Percentiles rank a stretch among this genome's conserved stretches.
Conservation (phyloP, 2,329 filamentous ascomycete genomes). For the Fusarium burgessii region DNA sequence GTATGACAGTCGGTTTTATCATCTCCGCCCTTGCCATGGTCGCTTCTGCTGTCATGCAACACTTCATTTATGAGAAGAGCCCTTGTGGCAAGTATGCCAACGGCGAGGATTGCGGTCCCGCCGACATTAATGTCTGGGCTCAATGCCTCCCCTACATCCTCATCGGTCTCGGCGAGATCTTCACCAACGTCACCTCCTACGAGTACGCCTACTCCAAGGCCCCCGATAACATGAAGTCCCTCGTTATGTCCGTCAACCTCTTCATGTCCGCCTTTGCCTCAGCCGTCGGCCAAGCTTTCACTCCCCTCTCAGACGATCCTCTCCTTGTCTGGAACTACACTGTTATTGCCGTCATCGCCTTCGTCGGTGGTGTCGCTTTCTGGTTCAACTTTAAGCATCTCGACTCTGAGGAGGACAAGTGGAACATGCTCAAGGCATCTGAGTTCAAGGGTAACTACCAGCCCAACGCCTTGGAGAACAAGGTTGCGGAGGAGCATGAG, state of each 20-base stretch:
- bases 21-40: constrained; percentile 72
- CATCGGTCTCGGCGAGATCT: constrained; percentile 65
- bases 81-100: constrained; percentile 69
- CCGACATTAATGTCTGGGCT: constrained; percentile 74
- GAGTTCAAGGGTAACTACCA: constrained; percentile 56
- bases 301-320: constrained; percentile 71
- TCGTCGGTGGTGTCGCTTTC: constrained; percentile 72
- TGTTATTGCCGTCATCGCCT: constrained; percentile 70
- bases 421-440: constrained; percentile 70
- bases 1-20: constrained; percentile 77
- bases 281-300: constrained; percentile 77
- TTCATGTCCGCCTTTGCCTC: constrained; percentile 78
- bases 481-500: constrained; percentile 38
- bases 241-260: constrained; percentile 77
- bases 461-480: constrained; percentile 52
- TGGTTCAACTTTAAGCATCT: constrained; percentile 76
- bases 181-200: constrained; percentile 69
- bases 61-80: constrained; percentile 73
- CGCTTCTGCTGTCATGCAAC: constrained; percentile 66
- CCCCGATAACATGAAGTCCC: constrained; percentile 82
- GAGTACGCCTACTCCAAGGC: constrained; percentile 85
- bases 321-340: constrained; percentile 80
- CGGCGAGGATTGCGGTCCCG: constrained; percentile 59
- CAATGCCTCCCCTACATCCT: constrained; percentile 65
- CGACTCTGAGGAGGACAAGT: constrained; percentile 74